These are phyloP conservation scores for Celoporthe dispersa DNA, from an alignment of 2,329 filamentous ascomycete genomes.

Conservation along the genomic window DNA sequence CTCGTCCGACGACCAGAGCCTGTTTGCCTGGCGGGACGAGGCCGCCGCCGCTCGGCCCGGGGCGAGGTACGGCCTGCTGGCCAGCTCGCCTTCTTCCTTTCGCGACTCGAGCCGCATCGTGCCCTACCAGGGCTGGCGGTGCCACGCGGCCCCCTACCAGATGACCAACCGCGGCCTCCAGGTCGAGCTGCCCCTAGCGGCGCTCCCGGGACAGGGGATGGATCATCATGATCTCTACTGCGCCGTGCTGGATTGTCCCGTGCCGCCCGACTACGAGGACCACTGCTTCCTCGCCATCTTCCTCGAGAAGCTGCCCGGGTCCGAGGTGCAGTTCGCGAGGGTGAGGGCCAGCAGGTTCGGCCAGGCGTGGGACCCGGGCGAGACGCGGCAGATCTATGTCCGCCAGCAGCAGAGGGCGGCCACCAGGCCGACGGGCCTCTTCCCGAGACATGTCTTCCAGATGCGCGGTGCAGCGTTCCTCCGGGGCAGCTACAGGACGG, in stretches of 20 bases:
- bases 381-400: constrained; percentile 36
- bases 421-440: constrained; percentile 29
- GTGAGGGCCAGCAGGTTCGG: constrained; percentile 32
- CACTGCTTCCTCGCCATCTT: constrained; percentile 39
- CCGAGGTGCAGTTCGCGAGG: constrained; percentile 33
- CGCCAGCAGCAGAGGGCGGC: constrained; percentile 32
- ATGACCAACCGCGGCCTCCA: constrained; percentile 37
- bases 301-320: constrained; percentile 36
- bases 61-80: constrained; percentile 6
- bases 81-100: background rate
- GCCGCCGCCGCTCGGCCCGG: background rate
- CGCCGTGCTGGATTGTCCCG: constrained; percentile 40
- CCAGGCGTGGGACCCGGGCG: constrained; percentile 32
- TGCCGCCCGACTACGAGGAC: constrained; percentile 37
- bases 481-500: background rate
- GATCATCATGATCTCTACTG: constrained; percentile 36
- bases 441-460: constrained; percentile 32
- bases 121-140: constrained; percentile 37
- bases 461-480: constrained; percentile 23
- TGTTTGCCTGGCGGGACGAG: constrained; percentile 11
- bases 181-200: constrained; percentile 35
- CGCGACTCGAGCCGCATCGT: constrained; percentile 8
- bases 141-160: constrained; percentile 33
- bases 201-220: constrained; percentile 20
- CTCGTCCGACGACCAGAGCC: constrained; percentile 6